These are phyloP conservation scores for Tricholoma bakamatsutake DNA, from an alignment of 768 basidiomycete species.

Conservation along the genomic window DNA sequence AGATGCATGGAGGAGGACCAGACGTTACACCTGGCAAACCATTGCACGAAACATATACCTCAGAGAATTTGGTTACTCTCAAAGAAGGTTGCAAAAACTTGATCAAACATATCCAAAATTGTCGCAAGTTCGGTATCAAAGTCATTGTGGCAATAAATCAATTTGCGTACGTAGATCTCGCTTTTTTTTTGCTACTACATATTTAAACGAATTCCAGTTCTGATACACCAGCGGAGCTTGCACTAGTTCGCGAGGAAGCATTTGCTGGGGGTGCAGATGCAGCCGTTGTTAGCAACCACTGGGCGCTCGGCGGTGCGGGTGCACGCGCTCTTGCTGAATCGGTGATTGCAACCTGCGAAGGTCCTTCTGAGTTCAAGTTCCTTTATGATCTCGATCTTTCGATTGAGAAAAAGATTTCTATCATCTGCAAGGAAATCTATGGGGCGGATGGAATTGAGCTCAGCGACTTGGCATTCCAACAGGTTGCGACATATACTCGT, in stretches of 20 bases:
- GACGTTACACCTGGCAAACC: conserved; percentile 96
- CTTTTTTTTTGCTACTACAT: background rate
- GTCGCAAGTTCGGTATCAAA: conserved; percentile 93
- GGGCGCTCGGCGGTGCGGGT: conserved; percentile 93
- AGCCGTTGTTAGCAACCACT: conserved; percentile 94
- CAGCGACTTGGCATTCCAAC: conserved; percentile 76
- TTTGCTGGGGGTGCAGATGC: conserved; percentile 87
- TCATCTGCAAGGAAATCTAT: conserved; percentile 88
- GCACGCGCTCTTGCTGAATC: conserved; percentile 88
- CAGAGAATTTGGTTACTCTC: conserved; percentile 86
- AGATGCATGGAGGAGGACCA: conserved; percentile 99
- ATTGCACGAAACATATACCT: conserved; percentile 88
- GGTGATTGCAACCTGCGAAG: conserved; percentile 82
- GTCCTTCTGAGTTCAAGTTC: conserved; percentile 83
- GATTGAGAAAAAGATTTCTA: conserved; percentile 83
- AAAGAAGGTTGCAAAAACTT: conserved; percentile 92
- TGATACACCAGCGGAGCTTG: conserved; percentile 86
- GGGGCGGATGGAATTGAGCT: conserved; percentile 88
- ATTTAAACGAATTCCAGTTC: conserved; percentile 41
- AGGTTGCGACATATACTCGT: conserved; percentile 85
- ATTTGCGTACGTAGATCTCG: conserved; percentile 67
- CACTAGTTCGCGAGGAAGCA: conserved; percentile 74
- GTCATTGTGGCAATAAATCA: conserved; percentile 94
- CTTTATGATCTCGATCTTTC: conserved; percentile 82
- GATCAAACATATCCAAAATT: conserved; percentile 89